A percentile compares a stretch with the other conserved stretches of the same genome.
Evolutionary conservation across 148 eudicot species (phyloP).

Genomic region (Cornus suecica): DNA sequence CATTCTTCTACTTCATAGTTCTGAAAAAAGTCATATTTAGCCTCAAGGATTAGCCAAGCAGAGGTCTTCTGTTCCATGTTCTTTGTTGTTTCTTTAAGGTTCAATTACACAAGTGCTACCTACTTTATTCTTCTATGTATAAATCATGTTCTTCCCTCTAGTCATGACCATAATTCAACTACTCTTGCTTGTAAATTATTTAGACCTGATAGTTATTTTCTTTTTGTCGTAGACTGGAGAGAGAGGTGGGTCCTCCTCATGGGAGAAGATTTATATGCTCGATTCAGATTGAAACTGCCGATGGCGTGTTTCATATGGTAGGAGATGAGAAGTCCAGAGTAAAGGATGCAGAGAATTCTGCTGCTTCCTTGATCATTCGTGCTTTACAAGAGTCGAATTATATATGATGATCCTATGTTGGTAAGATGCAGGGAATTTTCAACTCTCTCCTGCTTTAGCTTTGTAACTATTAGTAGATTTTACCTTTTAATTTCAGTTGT

Average conservation of each 20-base stretch:
- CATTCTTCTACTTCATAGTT: neutral
- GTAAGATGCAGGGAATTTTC: too few relatives aligned
- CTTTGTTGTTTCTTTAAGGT: too few relatives aligned
- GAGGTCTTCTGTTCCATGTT: too few relatives aligned
- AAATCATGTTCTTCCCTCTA: too few relatives aligned
- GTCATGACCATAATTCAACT: too few relatives aligned
- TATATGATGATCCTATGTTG: constrained; percentile 6
- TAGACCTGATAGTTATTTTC: neutral
- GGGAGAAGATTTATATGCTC: constrained; percentile 56
- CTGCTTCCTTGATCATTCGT: constrained; percentile 65
- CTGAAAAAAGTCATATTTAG: neutral
- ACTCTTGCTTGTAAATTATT: neutral
- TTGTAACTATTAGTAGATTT: too few relatives aligned
- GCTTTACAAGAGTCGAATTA: constrained; percentile 33
- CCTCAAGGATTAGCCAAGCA: neutral
- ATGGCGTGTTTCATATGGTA: constrained; percentile 15
- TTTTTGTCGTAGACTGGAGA: constrained; percentile 41
- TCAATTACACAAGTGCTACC: too few relatives aligned
- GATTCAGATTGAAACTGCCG: constrained; percentile 43
- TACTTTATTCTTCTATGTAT: too few relatives aligned
- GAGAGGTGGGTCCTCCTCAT: constrained; percentile 58
- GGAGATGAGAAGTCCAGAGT: constrained; percentile 52
- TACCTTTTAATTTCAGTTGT: too few relatives aligned
- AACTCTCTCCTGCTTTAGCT: too few relatives aligned
- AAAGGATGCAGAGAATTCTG: constrained; percentile 71